Percentiles rank a stretch among this genome's conserved stretches.
phyloP scores from a whole-genome alignment of 2,329 filamentous ascomycete species.

The Colletotrichum sp. region DNA sequence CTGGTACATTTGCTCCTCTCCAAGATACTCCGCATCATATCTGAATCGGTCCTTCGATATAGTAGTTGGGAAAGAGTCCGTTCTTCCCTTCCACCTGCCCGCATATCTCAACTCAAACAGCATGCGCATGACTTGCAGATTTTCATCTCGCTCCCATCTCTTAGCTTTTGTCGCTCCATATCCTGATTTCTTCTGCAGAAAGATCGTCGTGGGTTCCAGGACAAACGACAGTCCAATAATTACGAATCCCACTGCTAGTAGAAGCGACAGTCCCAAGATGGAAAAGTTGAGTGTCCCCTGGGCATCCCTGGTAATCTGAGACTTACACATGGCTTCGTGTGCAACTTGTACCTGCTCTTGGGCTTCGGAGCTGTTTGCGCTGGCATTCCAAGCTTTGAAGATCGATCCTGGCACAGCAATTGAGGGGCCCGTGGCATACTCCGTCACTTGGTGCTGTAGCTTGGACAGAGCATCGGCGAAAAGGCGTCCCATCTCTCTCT shows the following conservation, averaged over 20 bases:
- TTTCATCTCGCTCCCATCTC: constrained; percentile 6
- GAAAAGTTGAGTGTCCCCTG: constrained; percentile 11
- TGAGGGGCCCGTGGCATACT: background rate
- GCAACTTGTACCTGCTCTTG: background rate
- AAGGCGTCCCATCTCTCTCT: background rate
- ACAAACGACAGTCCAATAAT: background rate
- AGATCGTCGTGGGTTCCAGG: background rate
- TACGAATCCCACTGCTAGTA: background rate
- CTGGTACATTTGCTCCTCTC: background rate
- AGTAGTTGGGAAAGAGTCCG: background rate
- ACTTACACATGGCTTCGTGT: background rate
- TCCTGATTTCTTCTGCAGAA: background rate
- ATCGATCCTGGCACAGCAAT: background rate
- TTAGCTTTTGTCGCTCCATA: background rate
- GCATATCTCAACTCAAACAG: background rate
- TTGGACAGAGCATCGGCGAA: background rate
- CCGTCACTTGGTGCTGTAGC: background rate
- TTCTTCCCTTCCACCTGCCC: background rate
- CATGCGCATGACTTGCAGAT: constrained; percentile 6
- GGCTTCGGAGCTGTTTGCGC: background rate
- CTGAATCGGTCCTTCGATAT: background rate
- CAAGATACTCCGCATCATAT: background rate
- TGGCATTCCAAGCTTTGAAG: background rate
- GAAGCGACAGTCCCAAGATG: background rate
- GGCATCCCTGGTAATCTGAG: background rate